These are phyloP conservation scores for Cicer judaicum DNA, from an alignment of 306 rosid species.

Conservation along the genomic window DNA sequence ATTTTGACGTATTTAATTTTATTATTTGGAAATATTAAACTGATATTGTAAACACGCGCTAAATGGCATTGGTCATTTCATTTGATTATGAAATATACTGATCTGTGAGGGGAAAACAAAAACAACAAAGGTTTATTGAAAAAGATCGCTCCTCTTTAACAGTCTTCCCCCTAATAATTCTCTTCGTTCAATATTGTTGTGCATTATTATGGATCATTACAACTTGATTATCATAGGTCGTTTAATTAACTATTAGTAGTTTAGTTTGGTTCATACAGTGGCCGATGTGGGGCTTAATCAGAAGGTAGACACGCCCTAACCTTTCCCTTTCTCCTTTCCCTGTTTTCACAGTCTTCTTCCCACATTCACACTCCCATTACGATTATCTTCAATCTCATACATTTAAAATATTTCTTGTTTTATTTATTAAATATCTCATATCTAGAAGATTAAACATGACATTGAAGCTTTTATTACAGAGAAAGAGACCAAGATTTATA, in stretches of 20 bases:
- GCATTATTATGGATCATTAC: no score
- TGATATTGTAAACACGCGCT: no score
- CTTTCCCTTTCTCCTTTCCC: not conserved
- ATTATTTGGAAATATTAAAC: no score
- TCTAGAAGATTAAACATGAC: not conserved
- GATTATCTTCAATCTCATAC: not conserved
- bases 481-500: not conserved
- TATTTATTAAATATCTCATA: not conserved
- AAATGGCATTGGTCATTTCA: no score
- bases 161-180: no score
- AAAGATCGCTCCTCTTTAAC: no score
- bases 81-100: no score
- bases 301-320: not conserved
- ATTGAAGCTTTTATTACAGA: not conserved
- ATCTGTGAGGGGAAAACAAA: no score
- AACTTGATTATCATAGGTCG: rapidly evolving
- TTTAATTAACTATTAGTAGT: not conserved
- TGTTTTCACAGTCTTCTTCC: not conserved
- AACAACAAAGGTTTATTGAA: no score
- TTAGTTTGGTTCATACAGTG: not conserved
- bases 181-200: no score
- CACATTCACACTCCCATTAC: not conserved
- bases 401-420: not conserved
- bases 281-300: not conserved
- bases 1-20: no score